Evolutionary conservation across 1,284 basidiomycete species (phyloP), one percentile per base, ranked within the genome.

Genomic region (Rhodofomes roseus): DNA sequence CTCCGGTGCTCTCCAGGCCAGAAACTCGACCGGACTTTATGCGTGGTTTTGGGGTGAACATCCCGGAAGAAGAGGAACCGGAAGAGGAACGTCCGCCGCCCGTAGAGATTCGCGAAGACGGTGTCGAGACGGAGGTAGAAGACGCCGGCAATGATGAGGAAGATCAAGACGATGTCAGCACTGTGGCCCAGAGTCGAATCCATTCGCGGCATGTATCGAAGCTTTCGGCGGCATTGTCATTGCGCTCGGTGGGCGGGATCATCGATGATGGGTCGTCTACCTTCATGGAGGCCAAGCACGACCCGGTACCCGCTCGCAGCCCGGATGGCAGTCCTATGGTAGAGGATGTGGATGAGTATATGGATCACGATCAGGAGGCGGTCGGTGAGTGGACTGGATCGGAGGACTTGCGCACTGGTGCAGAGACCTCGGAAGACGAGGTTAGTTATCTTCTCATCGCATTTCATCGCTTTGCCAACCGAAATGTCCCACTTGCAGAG

Each of bases 371-470:
- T 54, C 63, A 62, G 29, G 81, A 84, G n/a, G 79, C 79, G 41
- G 80, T 84, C 18, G 86, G 78, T 6, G 90, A 92, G 65, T 92
- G 90, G 90, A 92, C 90, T 1, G 90, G 87, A 12, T 89, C 89
- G 36, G 90, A 92, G 68, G 89, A 90, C 70, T 64, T 84, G 59
- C 76, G 76, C 54, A 76, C 76, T 20, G 70, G 62, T 22, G 73
- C 68, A 8, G 82, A 81, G 59, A 75, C 75, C 34, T 85, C 85
- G 23, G 86, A 87, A 40, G 85, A 89, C 63, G 85, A 82, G 79
- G 89, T 89, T 66, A 63, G 78, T 63, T 55, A 20, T 12, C 54
- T 36, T 25, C 39, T 11, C 56, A 4, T 18, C 16, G 16, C 25
- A 14, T 6, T 18, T 4, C 16, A 22, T 29, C 16, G 3, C 5